Evolutionary conservation across 768 basidiomycete genomes (phyloP).

Genomic region (Lactarius akahatsu): DNA sequence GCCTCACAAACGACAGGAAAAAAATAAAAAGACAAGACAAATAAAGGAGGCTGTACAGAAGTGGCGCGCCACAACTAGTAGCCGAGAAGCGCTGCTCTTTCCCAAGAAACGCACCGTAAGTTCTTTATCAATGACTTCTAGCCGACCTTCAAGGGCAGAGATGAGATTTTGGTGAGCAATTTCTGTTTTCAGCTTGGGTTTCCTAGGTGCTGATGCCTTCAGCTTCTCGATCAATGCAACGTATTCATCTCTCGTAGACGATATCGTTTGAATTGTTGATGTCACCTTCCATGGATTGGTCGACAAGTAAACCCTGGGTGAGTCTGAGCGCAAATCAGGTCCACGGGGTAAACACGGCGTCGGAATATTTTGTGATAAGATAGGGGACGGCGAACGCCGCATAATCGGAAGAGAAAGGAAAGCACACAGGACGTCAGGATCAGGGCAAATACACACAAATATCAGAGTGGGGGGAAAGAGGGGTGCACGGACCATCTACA

Average conservation of each 20-base stretch:
- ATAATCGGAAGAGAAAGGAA: slow-evolving; percentile 45
- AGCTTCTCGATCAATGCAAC: slow-evolving; percentile 59
- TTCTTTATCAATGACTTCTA: slow-evolving; percentile 68
- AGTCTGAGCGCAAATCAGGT: slow-evolving; percentile 50
- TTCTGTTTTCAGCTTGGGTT: slow-evolving; percentile 55
- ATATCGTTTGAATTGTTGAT: slow-evolving; percentile 68
- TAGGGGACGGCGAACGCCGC: slow-evolving; percentile 38
- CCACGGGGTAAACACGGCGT: slow-evolving; percentile 26
- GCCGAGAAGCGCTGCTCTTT: not conserved
- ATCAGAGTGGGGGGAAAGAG: slow-evolving; percentile 37
- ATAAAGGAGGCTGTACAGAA: slow-evolving; percentile 15
- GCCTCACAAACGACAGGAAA: slow-evolving; percentile 1
- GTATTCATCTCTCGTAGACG: slow-evolving; percentile 75
- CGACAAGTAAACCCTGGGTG: slow-evolving; percentile 78
- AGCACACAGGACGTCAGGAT: slow-evolving; percentile 38
- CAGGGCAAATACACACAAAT: slow-evolving; percentile 73
- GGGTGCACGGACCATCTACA: slow-evolving; percentile 78
- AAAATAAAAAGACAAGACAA: slow-evolving; percentile 5
- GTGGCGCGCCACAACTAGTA: not conserved
- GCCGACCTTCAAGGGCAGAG: slow-evolving; percentile 57
- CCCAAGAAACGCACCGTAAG: slow-evolving; percentile 54
- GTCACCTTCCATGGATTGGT: slow-evolving; percentile 91
- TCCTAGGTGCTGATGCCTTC: slow-evolving; percentile 49
- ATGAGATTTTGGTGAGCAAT: slow-evolving; percentile 61
- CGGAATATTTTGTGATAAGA: slow-evolving; percentile 31